Base-by-base conservation (phyloP, 306 rosid species). In the Trifolium dubium region DNA sequence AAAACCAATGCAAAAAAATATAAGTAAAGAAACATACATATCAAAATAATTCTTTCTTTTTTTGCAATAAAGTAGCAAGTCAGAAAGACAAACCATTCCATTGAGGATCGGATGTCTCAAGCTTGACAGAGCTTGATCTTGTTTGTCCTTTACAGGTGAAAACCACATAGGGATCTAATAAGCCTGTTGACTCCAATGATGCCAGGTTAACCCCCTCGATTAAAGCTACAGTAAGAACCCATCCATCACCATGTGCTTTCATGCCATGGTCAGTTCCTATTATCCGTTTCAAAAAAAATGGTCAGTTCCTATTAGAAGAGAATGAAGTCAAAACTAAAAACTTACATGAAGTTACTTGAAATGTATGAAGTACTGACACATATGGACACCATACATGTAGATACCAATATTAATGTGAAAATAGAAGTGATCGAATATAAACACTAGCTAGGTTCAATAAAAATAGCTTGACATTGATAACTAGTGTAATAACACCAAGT, bases 81-180 rank as follows among this genome's bases (percentile, higher is more conserved):
- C 63, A 65, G 69, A 80, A 56, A n/a, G 17, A 40, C 80, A 76
- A 59, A 93, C 98, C 98, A 55, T 86, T 91, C 98, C 98, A 93
- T 62, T 84, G 92, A 78, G 98, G 98, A 75, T 88, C 69, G 3
- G 69, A 71, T 6, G 89, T 84, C 83, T 91, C 92, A 69, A 91
- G 92, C 87, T 86, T 88, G 75, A 91, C 97, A 30, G 98, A 94
- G 82, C 98, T 94, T 78, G 97, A 87, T 79, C 95, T 91, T 69
- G 88, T 91, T 86, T 82, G 88, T 47, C 90, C 95, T 80, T 89
- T 94, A 86, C 97, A 89, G 40, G 92, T 89, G 59, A 94, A 83
- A 68, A 89, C 87, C 35, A 94, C 98, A 51, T 87, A 94, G 14
- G 97, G 97, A 78, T 89, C 92, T 35, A 85, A 89, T 32, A 84